phyloP scores from a whole-genome alignment of 768 basidiomycete species.

The Naganishia randhawae region DNA sequence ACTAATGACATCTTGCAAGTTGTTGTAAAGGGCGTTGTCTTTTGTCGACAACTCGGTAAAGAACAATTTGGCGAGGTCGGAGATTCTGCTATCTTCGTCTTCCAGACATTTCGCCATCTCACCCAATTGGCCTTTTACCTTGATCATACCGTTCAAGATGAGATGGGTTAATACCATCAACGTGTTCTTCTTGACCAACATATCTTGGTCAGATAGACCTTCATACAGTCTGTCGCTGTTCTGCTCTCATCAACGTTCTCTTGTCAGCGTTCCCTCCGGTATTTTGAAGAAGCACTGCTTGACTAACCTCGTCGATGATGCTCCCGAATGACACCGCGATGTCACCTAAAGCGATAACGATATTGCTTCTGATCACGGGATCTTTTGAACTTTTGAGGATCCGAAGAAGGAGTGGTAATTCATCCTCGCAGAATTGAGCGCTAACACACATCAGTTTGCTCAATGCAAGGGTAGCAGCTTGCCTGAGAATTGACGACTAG shows the following conservation, averaged over 20 bases:
- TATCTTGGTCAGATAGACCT: conserved; percentile 78
- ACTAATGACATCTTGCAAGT: conserved; percentile 95
- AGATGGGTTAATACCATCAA: conserved; percentile 96
- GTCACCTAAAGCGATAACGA: conserved; percentile 95
- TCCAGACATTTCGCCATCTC: conserved; percentile 99
- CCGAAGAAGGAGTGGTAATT: conserved; percentile 85
- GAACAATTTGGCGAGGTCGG: conserved; percentile 95
- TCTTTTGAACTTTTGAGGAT: conserved; percentile 88
- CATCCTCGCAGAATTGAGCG: conserved; percentile 84
- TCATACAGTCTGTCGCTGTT: conserved; percentile 77
- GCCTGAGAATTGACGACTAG: conserved; percentile 82
- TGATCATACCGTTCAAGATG: conserved; percentile 98
- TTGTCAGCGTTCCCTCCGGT: not conserved
- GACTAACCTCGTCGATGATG: conserved; percentile 92
- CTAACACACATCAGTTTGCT: conserved; percentile 97
- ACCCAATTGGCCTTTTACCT: conserved; percentile 96
- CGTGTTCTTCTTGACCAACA: conserved; percentile 97
- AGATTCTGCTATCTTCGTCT: conserved; percentile 78
- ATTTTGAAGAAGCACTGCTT: not conserved
- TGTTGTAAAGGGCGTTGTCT: conserved; percentile 98
- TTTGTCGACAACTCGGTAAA: conserved; percentile 93
- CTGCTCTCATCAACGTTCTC: conserved; percentile 24
- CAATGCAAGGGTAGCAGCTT: conserved; percentile 79
- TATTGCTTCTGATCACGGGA: conserved; percentile 85
- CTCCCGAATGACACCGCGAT: conserved; percentile 97